These are phyloP conservation scores for Mycosphaerella arachidis DNA, from an alignment of 2,329 filamentous ascomycete genomes.

Conservation along the genomic window DNA sequence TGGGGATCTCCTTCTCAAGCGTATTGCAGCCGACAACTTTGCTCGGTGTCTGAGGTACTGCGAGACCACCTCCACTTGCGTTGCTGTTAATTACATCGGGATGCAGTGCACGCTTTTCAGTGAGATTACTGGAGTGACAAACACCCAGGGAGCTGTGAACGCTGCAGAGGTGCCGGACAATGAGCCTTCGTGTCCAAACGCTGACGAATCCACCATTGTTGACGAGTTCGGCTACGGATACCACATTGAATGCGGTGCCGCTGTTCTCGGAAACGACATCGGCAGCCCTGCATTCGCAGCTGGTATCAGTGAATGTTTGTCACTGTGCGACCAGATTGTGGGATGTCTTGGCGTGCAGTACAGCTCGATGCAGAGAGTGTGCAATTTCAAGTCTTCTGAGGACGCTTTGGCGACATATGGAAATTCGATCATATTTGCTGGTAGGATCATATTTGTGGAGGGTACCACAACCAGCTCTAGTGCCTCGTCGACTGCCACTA, in stretches of 20 bases:
- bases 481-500: background rate
- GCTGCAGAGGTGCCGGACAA: constrained; percentile 13
- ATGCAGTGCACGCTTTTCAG: constrained; percentile 30
- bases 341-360: constrained; percentile 22
- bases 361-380: constrained; percentile 10
- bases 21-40: constrained; percentile 12
- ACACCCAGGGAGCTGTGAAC: constrained; percentile 22
- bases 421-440: background rate
- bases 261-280: constrained; percentile 18
- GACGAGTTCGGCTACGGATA: constrained; percentile 12
- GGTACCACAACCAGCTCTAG: background rate
- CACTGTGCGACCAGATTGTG: constrained; percentile 17
- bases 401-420: constrained; percentile 1
- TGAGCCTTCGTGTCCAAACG: constrained; percentile 18
- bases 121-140: constrained; percentile 23
- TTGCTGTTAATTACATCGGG: constrained; percentile 28
- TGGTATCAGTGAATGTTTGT: constrained; percentile 18
- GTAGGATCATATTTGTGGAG: background rate
- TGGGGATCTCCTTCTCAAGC: constrained; percentile 5
- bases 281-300: constrained; percentile 7
- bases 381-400: constrained; percentile 23
- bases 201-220: constrained; percentile 18
- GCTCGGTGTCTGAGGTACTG: constrained; percentile 22
- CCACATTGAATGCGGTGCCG: constrained; percentile 18
- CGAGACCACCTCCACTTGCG: constrained; percentile 24